A percentile compares a stretch with the other conserved stretches of the same genome.
These are phyloP conservation scores for Sclerotinia minor DNA, from an alignment of 2,329 filamentous ascomycete genomes.

Conservation along the genomic window DNA sequence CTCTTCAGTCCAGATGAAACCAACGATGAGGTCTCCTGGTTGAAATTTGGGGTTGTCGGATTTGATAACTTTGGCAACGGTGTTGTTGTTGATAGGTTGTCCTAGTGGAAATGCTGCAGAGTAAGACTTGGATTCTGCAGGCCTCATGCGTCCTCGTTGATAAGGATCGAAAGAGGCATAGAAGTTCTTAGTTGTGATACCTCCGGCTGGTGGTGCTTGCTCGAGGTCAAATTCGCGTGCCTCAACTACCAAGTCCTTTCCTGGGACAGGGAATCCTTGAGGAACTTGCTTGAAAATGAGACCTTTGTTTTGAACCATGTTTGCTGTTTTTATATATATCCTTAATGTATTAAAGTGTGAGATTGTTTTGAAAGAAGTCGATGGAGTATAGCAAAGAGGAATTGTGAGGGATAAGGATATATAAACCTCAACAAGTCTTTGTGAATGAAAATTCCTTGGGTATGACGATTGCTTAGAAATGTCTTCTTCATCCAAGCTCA, in stretches of 20 bases:
- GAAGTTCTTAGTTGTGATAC: constrained; percentile 68
- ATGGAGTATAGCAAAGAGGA: constrained; percentile 5
- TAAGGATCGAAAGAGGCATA: constrained; percentile 77
- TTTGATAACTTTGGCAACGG: constrained; percentile 69
- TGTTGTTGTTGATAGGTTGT: constrained; percentile 63
- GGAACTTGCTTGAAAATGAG: constrained; percentile 73
- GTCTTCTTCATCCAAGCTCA: constrained; percentile 19
- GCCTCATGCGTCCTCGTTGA: constrained; percentile 76
- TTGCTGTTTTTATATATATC: constrained; percentile 27
- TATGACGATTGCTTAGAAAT: constrained; percentile 19
- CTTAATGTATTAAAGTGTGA: neutral
- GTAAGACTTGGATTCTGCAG: constrained; percentile 65
- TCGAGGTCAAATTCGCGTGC: constrained; percentile 65
- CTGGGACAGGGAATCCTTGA: constrained; percentile 64
- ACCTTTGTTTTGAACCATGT: constrained; percentile 65
- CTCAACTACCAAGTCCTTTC: constrained; percentile 70
- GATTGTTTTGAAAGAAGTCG: constrained; percentile 7
- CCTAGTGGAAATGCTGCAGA: constrained; percentile 60
- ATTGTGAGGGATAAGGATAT: constrained; percentile 1
- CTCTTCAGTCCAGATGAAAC: constrained; percentile 62
- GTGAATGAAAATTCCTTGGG: neutral
- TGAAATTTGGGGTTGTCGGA: constrained; percentile 64
- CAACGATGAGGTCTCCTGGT: constrained; percentile 65
- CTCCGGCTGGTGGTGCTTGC: constrained; percentile 60
- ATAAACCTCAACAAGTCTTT: neutral